A percentile compares a stretch with the other conserved stretches of the same genome.
Conservation (phyloP, 1,284 basidiomycete species). For the Neolentinus lepideus region DNA sequence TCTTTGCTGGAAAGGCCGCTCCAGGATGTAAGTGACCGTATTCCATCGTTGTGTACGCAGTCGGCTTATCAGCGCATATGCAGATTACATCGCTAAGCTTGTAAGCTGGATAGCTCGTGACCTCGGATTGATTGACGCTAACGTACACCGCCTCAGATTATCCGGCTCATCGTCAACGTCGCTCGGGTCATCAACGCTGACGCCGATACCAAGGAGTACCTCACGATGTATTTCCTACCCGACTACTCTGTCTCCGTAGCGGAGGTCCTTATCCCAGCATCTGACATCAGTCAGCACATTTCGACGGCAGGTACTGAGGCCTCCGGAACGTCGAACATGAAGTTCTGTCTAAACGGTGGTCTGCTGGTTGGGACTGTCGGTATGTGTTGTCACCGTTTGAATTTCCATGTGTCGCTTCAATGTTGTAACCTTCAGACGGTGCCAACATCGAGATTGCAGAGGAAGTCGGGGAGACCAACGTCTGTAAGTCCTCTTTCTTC, state of each 20-base stretch:
- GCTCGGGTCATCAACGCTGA: slow-evolving; percentile 81
- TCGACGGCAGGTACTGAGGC: slow-evolving; percentile 91
- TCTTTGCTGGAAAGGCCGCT: slow-evolving; percentile 89
- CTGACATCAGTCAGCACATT: slow-evolving; percentile 90
- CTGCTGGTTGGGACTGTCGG: slow-evolving; percentile 72
- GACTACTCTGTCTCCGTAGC: slow-evolving; percentile 89
- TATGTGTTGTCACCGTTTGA: slow-evolving; percentile 17
- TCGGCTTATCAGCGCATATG: background rate
- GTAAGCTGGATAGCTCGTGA: slow-evolving; percentile 26
- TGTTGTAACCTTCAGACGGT: slow-evolving; percentile 50
- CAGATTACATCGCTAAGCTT: slow-evolving; percentile 76
- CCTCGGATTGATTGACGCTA: slow-evolving; percentile 3
- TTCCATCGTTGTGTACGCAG: slow-evolving; percentile 5
- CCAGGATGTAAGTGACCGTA: slow-evolving; percentile 56
- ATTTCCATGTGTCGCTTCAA: background rate
- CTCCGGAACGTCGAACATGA: slow-evolving; percentile 91
- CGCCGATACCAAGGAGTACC: slow-evolving; percentile 77
- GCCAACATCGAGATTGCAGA: slow-evolving; percentile 95
- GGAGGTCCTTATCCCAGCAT: slow-evolving; percentile 86
- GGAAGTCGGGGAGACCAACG: slow-evolving; percentile 71
- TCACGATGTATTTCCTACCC: slow-evolving; percentile 80
- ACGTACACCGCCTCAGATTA: slow-evolving; percentile 45
- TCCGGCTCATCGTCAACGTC: slow-evolving; percentile 86
- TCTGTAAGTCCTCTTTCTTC: slow-evolving; percentile 41
- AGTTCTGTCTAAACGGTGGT: slow-evolving; percentile 87